Evolutionary conservation across 257 asterid species (phyloP).

Genomic region (Nemophila menziesii): DNA sequence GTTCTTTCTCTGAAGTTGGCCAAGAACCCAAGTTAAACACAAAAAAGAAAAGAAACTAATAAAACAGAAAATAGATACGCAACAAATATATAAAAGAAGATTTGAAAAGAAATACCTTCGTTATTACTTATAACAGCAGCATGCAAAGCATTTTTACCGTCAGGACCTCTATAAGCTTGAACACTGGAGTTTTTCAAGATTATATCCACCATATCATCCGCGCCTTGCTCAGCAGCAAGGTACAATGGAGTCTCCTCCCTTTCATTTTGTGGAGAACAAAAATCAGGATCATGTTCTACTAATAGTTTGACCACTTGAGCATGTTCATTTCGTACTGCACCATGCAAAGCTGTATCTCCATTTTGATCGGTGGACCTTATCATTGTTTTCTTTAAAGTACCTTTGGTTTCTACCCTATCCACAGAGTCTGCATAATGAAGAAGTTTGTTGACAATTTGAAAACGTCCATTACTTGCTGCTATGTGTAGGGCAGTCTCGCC

Average conservation of each 20-base stretch:
- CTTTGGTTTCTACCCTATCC: fast-evolving
- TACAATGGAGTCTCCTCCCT: slow-evolving; percentile 4
- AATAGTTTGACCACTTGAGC: background rate
- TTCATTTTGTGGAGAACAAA: background rate
- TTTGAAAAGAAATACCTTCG: background rate
- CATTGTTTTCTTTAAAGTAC: background rate
- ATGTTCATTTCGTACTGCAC: slow-evolving; percentile 5
- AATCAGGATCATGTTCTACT: background rate
- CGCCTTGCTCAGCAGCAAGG: background rate
- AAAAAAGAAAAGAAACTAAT: too few species aligned
- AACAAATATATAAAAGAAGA: too few species aligned
- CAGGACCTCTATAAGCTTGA: slow-evolving; percentile 3
- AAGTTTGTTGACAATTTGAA: background rate
- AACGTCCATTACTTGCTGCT: slow-evolving; percentile 3
- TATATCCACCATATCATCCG: background rate
- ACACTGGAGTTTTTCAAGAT: background rate
- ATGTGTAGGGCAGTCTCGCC: slow-evolving; percentile 1
- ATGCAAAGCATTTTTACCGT: slow-evolving; percentile 2
- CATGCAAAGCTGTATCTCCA: slow-evolving; percentile 5
- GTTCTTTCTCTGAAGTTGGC: too few species aligned
- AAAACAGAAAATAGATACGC: too few species aligned
- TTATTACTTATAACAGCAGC: background rate
- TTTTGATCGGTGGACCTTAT: background rate
- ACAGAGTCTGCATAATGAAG: background rate
- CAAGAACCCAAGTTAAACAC: too few species aligned